A percentile compares a stretch with the other conserved stretches of the same genome.
phyloP scores from a whole-genome alignment of 768 basidiomycete species.

The Candolleomyces efflorescens region DNA sequence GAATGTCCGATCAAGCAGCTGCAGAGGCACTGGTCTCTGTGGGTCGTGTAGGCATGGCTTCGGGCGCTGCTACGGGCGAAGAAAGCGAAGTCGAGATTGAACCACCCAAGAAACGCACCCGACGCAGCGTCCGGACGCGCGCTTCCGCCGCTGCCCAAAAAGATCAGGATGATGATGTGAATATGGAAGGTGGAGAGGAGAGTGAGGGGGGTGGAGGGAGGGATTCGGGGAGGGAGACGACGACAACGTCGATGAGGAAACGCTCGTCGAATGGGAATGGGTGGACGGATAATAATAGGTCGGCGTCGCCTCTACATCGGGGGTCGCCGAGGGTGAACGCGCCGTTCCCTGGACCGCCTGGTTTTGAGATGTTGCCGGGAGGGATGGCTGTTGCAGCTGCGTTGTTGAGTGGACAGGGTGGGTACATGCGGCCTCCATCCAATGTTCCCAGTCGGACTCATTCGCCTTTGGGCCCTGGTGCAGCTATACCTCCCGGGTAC shows the following conservation, averaged over 20 bases:
- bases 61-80: constrained; percentile 29
- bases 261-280: constrained; percentile 24
- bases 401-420: constrained; percentile 39
- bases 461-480: constrained; percentile 57
- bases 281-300: constrained; percentile 30
- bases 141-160: constrained; percentile 15
- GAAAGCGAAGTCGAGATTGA: constrained; percentile 42
- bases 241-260: constrained; percentile 9
- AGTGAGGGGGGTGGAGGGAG: constrained; percentile 19
- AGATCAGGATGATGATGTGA: constrained; percentile 45
- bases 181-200: constrained; percentile 42
- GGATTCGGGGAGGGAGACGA: constrained; percentile 10
- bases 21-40: constrained; percentile 87
- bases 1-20: constrained; percentile 79
- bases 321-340: constrained; percentile 14
- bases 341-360: constrained; percentile 16
- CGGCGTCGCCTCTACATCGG: constrained; percentile 31
- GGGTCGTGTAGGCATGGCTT: constrained; percentile 44
- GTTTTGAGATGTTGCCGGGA: constrained; percentile 55
- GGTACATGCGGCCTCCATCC: constrained; percentile 62
- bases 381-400: constrained; percentile 22
- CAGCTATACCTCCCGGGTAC: constrained; percentile 11
- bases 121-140: constrained; percentile 28
- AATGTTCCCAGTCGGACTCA: constrained; percentile 70
- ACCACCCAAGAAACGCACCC: constrained; percentile 56